Evolutionary conservation across 257 asterid genomes (phyloP), one percentile per base, ranked within the genome.

Genomic region (Nicotiana tomentosiformis): DNA sequence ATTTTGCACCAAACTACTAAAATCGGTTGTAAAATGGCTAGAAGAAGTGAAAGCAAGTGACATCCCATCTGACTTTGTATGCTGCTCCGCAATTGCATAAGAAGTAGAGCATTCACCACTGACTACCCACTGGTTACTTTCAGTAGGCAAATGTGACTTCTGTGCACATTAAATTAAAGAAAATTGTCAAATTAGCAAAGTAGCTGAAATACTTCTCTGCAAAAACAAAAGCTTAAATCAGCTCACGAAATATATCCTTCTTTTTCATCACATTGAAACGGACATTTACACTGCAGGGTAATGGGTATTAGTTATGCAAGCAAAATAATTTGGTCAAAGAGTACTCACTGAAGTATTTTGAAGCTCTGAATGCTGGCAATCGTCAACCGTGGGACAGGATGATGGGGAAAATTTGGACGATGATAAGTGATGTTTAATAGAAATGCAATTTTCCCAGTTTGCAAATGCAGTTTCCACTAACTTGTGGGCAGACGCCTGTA

Each of bases 401-500:
- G 61, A 56, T 16, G 20, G 61, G 20, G 20, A 56, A 15, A 16
- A 1, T 5, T 56, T 56, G 61, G 20, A 56, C 61, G 29, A 7
- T 18, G 78, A n/a, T 69, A 69, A 46, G 57, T 39, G 10, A n/a
- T 70, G 11, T 5, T 1, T 20, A 29, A 20, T n/a, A n/a, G 33
- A 39, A 39, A 10, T 69, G 26, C 26, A 23, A 1, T 69, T 69
- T 39, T 39, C 33, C 78, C 58, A 69, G n/a, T 69, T 69, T n/a
- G n/a, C 58, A 18, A 80, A 10, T 70, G 78, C 87, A 80, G 26
- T 14, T 32, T 43, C 29, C 3, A 81, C 37, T 18, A 64, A 72
- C 56, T 69, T 51, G 20, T 7, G 29, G 20, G 77, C 77, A 49
- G 49, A 23, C n/a, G 15, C 82, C 86, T 84, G 77, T 39, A 32